Evolutionary conservation across 306 rosid genomes (phyloP), one percentile per base, ranked within the genome.

Genomic region (Dryas octopetala): DNA sequence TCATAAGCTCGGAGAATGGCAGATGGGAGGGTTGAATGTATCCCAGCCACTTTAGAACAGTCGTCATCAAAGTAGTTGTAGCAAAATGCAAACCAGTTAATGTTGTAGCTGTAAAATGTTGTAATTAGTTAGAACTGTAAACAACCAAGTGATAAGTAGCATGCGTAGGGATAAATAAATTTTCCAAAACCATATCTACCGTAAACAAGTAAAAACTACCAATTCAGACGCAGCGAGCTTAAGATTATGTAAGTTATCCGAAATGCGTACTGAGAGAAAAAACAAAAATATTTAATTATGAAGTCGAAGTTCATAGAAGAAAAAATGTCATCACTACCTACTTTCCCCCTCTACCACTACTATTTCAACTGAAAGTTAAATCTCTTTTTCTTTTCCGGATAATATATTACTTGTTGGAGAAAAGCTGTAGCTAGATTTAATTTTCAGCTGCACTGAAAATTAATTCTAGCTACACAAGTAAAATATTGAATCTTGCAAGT

Each of bases 1-100:
- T 93, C 54, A 91, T 79, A 81, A 93, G 96, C 48, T 93, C 98
- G 9, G 86, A 4, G n/a, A 91, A 26, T 13, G 97, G 98, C 38
- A 93, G 88, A 83, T 89, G 93, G 71, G 97, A 89, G 40, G 87
- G 54, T 79, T 93, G 98, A 81, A 93, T 54, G 62, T 89, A 91
- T 47, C 96, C 97, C 55, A 91, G 78, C 88, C 90, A 85, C 84
- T 83, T 87, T 51, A 93, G 85, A 73, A 89, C 53, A 74, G 44
- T 41, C 4, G 92, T 93, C 98, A 91, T 89, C 80, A 91, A 68
- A 62, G 96, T 88, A 43, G 97, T 93, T 0, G 90, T 91, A 12
- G 80, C 85, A 53, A 93, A 93, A 82, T 93, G 98, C 81, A 88
- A 82, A 75, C 98, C 98, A 17, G 98, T 91, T 74, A 89, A 85